Evolutionary conservation across 306 rosid species (phyloP).

Genomic region (Glycine latifolia): DNA sequence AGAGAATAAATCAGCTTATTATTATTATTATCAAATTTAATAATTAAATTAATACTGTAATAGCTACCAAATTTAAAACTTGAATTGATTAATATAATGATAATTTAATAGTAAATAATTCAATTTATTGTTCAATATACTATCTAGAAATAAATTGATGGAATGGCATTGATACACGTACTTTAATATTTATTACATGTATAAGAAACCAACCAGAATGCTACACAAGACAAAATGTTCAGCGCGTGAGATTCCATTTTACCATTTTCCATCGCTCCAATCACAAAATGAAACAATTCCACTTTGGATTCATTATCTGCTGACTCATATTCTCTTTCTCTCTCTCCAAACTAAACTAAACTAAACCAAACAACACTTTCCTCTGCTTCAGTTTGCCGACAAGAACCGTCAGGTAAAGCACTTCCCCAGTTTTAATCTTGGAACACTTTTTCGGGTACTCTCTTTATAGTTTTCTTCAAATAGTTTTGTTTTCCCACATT

Average conservation of each 20-base stretch:
- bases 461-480: background rate
- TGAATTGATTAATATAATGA: background rate
- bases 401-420: background rate
- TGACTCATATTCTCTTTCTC: constrained; percentile 1
- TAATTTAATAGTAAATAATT: background rate
- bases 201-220: background rate
- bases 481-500: background rate
- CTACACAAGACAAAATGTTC: constrained; percentile 3
- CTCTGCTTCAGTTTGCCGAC: constrained; percentile 36
- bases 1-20: too few species aligned
- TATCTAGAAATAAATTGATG: background rate
- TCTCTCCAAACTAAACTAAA: too few species aligned
- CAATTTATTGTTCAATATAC: background rate
- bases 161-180: background rate
- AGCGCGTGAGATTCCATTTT: constrained; percentile 43
- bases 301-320: constrained; percentile 32
- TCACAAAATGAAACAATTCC: background rate
- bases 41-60: too few species aligned
- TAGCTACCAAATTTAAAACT: background rate
- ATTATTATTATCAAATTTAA: too few species aligned
- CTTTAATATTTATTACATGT: background rate
- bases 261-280: background rate
- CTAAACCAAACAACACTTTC: background rate
- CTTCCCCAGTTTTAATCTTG: constrained; percentile 21
- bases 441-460: constrained; percentile 21